Base-by-base conservation (phyloP, 495 filamentous ascomycete genomes). In the Penicillium antarcticum region DNA sequence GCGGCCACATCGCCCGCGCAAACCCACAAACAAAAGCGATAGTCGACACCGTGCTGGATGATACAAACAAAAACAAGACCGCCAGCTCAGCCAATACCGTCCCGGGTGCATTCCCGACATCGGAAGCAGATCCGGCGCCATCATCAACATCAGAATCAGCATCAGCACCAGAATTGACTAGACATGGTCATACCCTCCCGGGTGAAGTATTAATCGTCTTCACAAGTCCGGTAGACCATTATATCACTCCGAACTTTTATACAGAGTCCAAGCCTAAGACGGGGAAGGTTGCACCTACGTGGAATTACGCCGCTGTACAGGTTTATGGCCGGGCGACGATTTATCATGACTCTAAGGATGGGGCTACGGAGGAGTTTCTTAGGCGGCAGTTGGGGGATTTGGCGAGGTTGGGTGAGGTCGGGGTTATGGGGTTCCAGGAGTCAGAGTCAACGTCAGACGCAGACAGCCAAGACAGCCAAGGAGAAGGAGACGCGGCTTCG, bases 211-310 rank as follows among this genome's bases (percentile, higher is more conserved):
- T 80, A 29, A 62, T 84, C 2, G 67, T 83, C 12, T 85, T 85
- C 65, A 83, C 68, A 14, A 68, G 68, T 1, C 62, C 74, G 0
- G 53, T 65, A 1, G 70, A 82, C 29, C 74, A 80, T 60, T 85
- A 85, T 53, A 73, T 85, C 32, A 80, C 80, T 10, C 81, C 82
- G 7, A 77, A 82, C 37, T 83, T 82, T 64, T 85, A 83, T 62
- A 70, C 63, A 10, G 73, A 79, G 52, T 80, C 80, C 7, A 84
- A 84, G 53, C 79, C 76, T 1, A 58, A 44, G 3, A 80, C 74
- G 0, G 79, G 71, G 5, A 85, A 83, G 52, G 80, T 84, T 1
- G 81, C 81, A 3, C 80, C 80, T 1, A 85, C 82, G 5, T 85
- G 82, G 82, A 79, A 83, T 56, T 85, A 84, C 52, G 61, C 78